Percentiles rank a stretch among this genome's conserved stretches.
These are phyloP conservation scores for Apiospora arundinis DNA, from an alignment of 2,329 filamentous ascomycete species.

Conservation along the genomic window DNA sequence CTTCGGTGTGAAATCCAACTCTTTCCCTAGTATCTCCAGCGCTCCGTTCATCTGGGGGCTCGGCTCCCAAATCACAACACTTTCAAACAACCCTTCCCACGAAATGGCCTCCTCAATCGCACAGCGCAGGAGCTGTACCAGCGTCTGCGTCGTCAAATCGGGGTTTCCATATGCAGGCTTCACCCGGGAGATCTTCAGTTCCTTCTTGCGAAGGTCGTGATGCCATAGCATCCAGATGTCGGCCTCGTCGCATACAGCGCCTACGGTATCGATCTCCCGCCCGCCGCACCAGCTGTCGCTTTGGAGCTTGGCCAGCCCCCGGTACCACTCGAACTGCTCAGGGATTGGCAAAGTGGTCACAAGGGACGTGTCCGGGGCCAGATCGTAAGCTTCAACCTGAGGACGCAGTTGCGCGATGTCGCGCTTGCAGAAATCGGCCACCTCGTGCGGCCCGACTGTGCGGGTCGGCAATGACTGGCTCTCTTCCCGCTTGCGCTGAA, in stretches of 20 bases:
- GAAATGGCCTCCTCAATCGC: not conserved
- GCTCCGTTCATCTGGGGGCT: not conserved
- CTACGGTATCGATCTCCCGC: not conserved
- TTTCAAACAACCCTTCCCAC: not conserved
- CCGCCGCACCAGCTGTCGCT: not conserved
- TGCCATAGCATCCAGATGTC: constrained; percentile 4
- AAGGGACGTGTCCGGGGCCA: constrained; percentile 4
- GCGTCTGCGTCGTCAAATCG: not conserved
- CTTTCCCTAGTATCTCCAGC: not conserved
- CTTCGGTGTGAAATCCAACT: not conserved
- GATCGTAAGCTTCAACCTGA: constrained; percentile 1
- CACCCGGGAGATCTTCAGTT: not conserved
- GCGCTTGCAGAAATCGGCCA: constrained; percentile 1
- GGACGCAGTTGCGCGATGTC: constrained; percentile 3
- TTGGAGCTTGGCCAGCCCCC: not conserved
- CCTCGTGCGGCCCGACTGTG: not conserved
- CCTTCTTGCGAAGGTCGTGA: not conserved
- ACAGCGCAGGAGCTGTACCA: not conserved
- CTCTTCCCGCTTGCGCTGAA: not conserved
- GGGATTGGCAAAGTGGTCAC: not conserved
- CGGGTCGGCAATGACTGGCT: not conserved
- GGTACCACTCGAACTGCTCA: constrained; percentile 1
- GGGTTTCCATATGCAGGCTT: not conserved
- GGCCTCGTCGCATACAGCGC: not conserved
- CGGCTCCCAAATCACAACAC: constrained; percentile 6